These are phyloP conservation scores for Metarhizium rileyi DNA, from an alignment of 2,329 filamentous ascomycete species.

Conservation along the genomic window DNA sequence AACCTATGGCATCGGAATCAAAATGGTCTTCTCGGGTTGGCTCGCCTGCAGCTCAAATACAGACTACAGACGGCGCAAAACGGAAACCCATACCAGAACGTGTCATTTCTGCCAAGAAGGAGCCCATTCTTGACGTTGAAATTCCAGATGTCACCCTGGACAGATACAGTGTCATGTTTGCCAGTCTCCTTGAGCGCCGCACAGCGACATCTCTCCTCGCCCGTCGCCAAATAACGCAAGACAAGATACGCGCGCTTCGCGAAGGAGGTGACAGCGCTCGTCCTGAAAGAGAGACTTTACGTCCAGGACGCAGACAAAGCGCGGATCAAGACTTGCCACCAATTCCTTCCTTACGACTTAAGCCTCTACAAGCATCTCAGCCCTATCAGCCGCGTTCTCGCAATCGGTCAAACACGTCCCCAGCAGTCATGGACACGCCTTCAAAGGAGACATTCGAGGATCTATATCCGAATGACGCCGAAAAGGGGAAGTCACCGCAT, in stretches of 20 bases:
- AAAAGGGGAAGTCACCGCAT: background rate
- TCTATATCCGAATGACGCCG: background rate
- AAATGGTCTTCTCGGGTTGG: background rate
- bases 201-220: constrained; percentile 33
- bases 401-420: constrained; percentile 45
- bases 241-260: constrained; percentile 30
- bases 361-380: background rate
- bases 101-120: background rate
- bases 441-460: constrained; percentile 23
- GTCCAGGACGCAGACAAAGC: background rate
- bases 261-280: background rate
- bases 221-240: constrained; percentile 48
- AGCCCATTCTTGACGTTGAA: constrained; percentile 55
- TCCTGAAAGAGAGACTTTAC: constrained; percentile 17
- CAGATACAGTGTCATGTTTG: constrained; percentile 91
- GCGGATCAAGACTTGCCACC: constrained; percentile 7
- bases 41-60: background rate
- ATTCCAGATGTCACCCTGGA: constrained; percentile 77
- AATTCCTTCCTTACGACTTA: constrained; percentile 35
- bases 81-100: background rate
- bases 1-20: background rate
- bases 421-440: constrained; percentile 37
- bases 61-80: background rate
- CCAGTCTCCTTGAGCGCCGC: constrained; percentile 51
- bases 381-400: constrained; percentile 26